These are phyloP conservation scores for Carpinus fangiana DNA, from an alignment of 306 rosid species.

Conservation along the genomic window DNA sequence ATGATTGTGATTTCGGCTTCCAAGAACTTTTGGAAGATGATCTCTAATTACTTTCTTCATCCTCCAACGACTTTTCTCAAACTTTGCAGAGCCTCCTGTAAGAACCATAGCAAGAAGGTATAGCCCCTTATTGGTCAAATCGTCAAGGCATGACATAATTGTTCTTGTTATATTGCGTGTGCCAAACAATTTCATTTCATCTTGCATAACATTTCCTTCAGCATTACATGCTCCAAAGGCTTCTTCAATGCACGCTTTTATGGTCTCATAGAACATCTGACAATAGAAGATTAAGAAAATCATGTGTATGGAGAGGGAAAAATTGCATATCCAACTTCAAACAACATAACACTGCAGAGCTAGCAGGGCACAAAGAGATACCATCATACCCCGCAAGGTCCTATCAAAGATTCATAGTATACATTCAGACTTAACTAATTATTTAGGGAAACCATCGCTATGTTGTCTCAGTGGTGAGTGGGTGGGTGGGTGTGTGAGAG, in stretches of 20 bases:
- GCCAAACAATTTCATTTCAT: conserved; percentile 29
- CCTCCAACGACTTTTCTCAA: conserved; percentile 61
- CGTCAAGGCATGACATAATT: conserved; percentile 49
- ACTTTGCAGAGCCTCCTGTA: conserved; percentile 39
- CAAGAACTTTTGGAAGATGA: conserved; percentile 42
- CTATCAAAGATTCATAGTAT: neutral
- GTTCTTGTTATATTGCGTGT: conserved; percentile 29
- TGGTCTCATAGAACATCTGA: conserved; percentile 71
- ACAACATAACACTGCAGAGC: neutral
- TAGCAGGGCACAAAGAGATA: neutral
- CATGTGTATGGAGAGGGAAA: neutral
- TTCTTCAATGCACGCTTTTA: conserved; percentile 51
- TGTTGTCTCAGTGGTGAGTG: too few species aligned
- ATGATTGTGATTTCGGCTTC: conserved; percentile 24
- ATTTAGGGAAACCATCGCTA: too few species aligned
- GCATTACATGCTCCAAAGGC: conserved; percentile 44
- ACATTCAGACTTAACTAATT: too few species aligned
- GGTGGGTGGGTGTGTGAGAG: too few species aligned
- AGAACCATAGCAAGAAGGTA: conserved; percentile 54
- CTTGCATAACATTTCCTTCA: conserved; percentile 39
- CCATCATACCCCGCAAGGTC: neutral
- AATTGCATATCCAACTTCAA: neutral
- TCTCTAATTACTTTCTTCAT: conserved; percentile 54
- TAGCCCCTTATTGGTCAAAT: conserved; percentile 69
- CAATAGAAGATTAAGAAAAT: conserved; percentile 13